A percentile compares a stretch with the other conserved stretches of the same genome.
Conservation (phyloP, 768 basidiomycete genomes). For the Trametopsis cervina region DNA sequence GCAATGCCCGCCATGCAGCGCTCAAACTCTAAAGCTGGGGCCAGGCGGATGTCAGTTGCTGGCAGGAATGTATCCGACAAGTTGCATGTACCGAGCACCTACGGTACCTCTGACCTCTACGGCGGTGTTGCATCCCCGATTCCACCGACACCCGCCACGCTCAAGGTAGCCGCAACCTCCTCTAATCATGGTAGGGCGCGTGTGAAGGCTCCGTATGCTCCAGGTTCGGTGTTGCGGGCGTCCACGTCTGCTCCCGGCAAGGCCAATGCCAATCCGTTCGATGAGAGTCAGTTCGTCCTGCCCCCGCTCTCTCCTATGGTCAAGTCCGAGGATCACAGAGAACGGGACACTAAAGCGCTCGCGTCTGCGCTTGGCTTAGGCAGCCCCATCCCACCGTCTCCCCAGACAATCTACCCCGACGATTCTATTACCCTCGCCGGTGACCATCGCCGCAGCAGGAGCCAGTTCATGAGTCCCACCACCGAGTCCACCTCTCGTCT, state of each 20-base stretch:
- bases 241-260: conserved; percentile 31
- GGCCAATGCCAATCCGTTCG: conserved; percentile 27
- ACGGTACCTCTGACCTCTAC: conserved; percentile 33
- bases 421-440: conserved; percentile 62
- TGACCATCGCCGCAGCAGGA: conserved; percentile 21
- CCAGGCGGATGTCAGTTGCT: conserved; percentile 16
- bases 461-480: conserved; percentile 24
- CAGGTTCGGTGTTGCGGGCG: conserved; percentile 43
- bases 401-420: conserved; percentile 62
- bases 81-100: conserved; percentile 7
- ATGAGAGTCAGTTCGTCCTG: conserved; percentile 26
- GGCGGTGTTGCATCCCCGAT: conserved; percentile 44
- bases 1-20: conserved; percentile 18
- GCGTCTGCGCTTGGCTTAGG: conserved; percentile 32
- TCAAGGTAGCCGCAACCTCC: conserved; percentile 19
- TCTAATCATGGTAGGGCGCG: conserved; percentile 41
- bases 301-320: conserved; percentile 27
- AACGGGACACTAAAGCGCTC: conserved; percentile 31
- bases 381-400: conserved; percentile 36
- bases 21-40: conserved; percentile 14
- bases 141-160: conserved; percentile 19
- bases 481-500: conserved; percentile 41
- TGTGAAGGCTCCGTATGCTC: conserved; percentile 63
- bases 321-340: conserved; percentile 38
- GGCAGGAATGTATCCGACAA: conserved; percentile 24